Conservation (phyloP, 73 alveolate genomes). For the Tetrahymena elliotti region DNA sequence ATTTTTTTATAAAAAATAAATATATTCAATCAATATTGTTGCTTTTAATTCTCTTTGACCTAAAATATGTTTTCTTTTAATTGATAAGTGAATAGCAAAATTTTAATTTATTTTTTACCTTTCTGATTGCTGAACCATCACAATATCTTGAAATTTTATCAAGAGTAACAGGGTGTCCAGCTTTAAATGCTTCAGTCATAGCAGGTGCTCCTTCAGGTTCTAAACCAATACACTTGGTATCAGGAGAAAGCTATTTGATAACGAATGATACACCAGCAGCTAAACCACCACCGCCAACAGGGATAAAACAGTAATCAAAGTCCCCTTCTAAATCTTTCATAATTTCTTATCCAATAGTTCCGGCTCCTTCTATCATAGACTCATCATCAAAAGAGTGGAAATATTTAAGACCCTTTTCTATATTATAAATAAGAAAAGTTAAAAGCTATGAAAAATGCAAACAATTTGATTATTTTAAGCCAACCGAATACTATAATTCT, state of each 20-base stretch:
- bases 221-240: slow-evolving; percentile 18
- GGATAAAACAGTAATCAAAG: slow-evolving; percentile 14
- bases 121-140: slow-evolving; percentile 34
- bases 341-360: slow-evolving; percentile 24
- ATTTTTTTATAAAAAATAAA: no score
- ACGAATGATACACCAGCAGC: slow-evolving; percentile 31
- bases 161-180: not conserved
- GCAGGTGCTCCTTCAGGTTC: slow-evolving; percentile 36
- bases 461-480: no score
- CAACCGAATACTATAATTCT: no score
- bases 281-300: slow-evolving; percentile 35
- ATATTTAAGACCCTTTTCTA: slow-evolving; percentile 17
- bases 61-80: no score
- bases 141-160: slow-evolving; percentile 30
- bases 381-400: not conserved
- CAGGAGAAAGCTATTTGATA: slow-evolving; percentile 13
- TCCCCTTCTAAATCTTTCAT: slow-evolving; percentile 33
- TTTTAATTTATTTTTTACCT: not conserved
- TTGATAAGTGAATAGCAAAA: no score
- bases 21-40: no score
- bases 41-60: no score
- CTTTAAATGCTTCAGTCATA: slow-evolving; percentile 14
- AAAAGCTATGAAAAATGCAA: not conserved
- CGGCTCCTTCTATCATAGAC: not conserved
- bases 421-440: not conserved